These are phyloP conservation scores for Mychonastes homosphaera DNA, from an alignment of 139 green algal species.

Conservation along the genomic window DNA sequence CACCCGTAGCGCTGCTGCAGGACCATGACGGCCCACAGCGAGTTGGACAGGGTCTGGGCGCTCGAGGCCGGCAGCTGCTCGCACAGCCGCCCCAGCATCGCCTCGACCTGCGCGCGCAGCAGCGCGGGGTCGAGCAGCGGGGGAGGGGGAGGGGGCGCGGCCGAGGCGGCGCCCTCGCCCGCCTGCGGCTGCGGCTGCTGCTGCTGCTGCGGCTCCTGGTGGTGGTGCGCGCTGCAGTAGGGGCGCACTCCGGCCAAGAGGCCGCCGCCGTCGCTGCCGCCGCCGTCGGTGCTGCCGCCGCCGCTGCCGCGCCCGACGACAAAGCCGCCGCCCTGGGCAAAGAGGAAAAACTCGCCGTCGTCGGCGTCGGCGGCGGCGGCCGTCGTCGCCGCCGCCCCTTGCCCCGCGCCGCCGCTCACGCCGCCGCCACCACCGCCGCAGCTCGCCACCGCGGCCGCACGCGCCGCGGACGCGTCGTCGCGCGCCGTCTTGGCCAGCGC, in stretches of 20 bases:
- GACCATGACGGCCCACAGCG: conserved; percentile 19
- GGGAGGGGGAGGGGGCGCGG: not conserved
- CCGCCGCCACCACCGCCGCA: no score
- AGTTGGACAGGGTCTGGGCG: conserved; percentile 23
- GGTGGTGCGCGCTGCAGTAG: conserved; percentile 4
- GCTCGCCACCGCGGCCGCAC: no score
- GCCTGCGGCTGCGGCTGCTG: not conserved
- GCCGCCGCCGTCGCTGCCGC: no score
- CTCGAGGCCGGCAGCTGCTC: conserved; percentile 10
- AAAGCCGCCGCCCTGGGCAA: no score
- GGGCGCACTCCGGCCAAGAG: no score
- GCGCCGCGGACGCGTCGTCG: no score
- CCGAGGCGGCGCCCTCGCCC: not conserved
- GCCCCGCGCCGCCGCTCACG: no score
- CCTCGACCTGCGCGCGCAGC: conserved; percentile 6
- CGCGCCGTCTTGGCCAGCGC: conserved; percentile 19
- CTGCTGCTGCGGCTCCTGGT: not conserved
- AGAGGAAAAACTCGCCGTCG: no score
- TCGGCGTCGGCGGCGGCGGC: no score
- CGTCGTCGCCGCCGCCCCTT: no score
- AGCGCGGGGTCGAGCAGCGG: conserved; percentile 2
- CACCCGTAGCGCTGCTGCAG: conserved; percentile 21
- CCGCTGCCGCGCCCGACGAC: no score
- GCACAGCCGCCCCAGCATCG: conserved; percentile 18
- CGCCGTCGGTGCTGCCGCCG: no score